Evolutionary conservation across 2,329 filamentous ascomycete species (phyloP).

Genomic region (Aspergillus alliaceus): DNA sequence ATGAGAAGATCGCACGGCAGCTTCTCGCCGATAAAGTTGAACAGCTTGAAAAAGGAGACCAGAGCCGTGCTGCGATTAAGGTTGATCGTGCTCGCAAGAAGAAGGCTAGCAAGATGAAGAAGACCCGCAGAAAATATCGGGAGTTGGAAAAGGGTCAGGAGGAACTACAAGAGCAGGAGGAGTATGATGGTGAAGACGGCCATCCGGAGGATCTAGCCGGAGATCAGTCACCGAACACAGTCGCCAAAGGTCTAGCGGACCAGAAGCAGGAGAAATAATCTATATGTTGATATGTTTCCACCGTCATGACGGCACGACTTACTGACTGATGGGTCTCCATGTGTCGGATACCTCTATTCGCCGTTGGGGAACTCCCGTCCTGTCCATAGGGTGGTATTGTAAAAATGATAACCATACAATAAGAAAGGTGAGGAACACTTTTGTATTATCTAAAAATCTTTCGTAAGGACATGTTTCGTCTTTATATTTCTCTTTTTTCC

Average conservation of each 20-base stretch:
- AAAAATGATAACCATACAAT: background rate
- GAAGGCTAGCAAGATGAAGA: slow-evolving; percentile 46
- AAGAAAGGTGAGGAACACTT: background rate
- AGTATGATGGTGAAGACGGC: slow-evolving; percentile 12
- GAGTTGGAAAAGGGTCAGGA: slow-evolving; percentile 32
- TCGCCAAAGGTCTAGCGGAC: background rate
- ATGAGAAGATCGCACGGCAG: slow-evolving; percentile 78
- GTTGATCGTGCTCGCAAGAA: slow-evolving; percentile 71
- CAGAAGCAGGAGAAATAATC: background rate
- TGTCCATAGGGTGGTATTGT: background rate
- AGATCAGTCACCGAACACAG: background rate
- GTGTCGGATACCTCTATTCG: background rate
- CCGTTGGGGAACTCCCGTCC: background rate
- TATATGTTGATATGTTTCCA: background rate
- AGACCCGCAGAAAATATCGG: slow-evolving; percentile 46
- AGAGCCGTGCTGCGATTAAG: slow-evolving; percentile 79
- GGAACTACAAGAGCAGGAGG: slow-evolving; percentile 9
- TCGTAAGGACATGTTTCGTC: slow-evolving; percentile 13
- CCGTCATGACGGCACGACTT: background rate
- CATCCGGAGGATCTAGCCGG: background rate
- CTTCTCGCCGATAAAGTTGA: slow-evolving; percentile 79
- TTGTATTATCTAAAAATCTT: slow-evolving; percentile 10
- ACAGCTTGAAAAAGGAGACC: slow-evolving; percentile 68
- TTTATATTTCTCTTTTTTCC: background rate
- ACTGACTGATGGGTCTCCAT: background rate